These are phyloP conservation scores for Papiliotrema fonsecae DNA, from an alignment of 1,284 basidiomycete genomes.

Conservation along the genomic window DNA sequence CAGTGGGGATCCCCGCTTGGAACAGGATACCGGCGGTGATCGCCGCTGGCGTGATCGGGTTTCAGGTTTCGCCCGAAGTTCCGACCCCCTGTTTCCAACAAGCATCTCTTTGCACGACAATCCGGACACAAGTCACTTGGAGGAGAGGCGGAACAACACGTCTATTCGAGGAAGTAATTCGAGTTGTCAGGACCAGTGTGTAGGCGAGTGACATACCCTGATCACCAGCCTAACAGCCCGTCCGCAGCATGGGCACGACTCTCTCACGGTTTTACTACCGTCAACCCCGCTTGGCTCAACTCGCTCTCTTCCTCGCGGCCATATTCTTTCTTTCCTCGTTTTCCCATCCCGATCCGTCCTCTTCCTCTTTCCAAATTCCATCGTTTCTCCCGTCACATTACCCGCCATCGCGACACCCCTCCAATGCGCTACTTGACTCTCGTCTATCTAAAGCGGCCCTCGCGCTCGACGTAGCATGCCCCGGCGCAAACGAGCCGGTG, in stretches of 20 bases:
- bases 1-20: no score
- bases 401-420: constrained; percentile 3
- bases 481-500: constrained; percentile 18
- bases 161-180: no score
- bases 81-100: no score
- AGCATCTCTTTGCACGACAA: no score
- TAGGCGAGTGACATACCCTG: no score
- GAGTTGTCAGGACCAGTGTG: no score
- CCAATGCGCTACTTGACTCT: constrained; percentile 2
- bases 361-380: constrained; percentile 19
- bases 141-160: no score
- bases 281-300: neutral
- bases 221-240: neutral
- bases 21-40: no score
- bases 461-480: constrained; percentile 14
- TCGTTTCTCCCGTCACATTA: constrained; percentile 18
- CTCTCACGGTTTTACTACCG: constrained; percentile 2
- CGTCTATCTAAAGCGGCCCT: constrained; percentile 11
- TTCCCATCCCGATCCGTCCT: constrained; percentile 7
- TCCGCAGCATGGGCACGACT: neutral
- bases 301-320: neutral
- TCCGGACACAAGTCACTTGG: no score
- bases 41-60: no score
- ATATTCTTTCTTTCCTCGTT: neutral
- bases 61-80: no score